These are phyloP conservation scores for Sordariomycetes sp. DNA, from an alignment of 2,329 filamentous ascomycete genomes.

Conservation along the genomic window DNA sequence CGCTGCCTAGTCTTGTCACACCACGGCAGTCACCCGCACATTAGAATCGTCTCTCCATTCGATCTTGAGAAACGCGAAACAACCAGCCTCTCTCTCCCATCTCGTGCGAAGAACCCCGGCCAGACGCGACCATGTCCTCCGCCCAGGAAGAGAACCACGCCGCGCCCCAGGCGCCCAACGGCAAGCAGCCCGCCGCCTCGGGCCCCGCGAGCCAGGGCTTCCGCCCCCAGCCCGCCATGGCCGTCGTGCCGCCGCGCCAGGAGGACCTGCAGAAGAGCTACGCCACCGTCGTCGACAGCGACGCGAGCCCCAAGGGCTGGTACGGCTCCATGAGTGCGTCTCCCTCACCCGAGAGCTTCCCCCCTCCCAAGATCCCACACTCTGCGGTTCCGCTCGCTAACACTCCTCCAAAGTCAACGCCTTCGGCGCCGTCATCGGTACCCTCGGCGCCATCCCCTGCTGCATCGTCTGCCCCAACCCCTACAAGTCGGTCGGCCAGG, in stretches of 20 bases:
- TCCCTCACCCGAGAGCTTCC: not conserved
- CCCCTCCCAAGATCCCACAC: not conserved
- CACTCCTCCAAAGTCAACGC: slow-evolving; percentile 47
- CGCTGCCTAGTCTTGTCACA: no score
- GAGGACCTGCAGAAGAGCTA: slow-evolving; percentile 82
- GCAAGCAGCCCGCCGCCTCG: not conserved
- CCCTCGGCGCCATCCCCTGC: slow-evolving; percentile 78
- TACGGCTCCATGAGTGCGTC: slow-evolving; percentile 75
- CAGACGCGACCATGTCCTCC: not conserved
- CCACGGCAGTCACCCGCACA: no score
- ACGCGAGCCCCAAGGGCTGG: slow-evolving; percentile 70
- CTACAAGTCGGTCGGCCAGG: slow-evolving; percentile 85
- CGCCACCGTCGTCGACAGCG: slow-evolving; percentile 51
- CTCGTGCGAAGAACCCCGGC: not conserved
- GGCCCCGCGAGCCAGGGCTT: slow-evolving; percentile 17
- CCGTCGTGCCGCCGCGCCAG: slow-evolving; percentile 67
- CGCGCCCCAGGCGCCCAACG: not conserved
- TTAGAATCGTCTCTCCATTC: no score
- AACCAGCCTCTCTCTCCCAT: no score
- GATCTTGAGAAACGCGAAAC: no score
- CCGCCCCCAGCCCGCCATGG: slow-evolving; percentile 44
- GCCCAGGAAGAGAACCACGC: not conserved
- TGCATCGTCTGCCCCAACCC: slow-evolving; percentile 90
- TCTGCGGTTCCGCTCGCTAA: not conserved
- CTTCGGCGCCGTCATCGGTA: slow-evolving; percentile 66